Evolutionary conservation across 2,329 filamentous ascomycete species (phyloP), one percentile per base, ranked within the genome.

Genomic region (Harringtonia aguacate): DNA sequence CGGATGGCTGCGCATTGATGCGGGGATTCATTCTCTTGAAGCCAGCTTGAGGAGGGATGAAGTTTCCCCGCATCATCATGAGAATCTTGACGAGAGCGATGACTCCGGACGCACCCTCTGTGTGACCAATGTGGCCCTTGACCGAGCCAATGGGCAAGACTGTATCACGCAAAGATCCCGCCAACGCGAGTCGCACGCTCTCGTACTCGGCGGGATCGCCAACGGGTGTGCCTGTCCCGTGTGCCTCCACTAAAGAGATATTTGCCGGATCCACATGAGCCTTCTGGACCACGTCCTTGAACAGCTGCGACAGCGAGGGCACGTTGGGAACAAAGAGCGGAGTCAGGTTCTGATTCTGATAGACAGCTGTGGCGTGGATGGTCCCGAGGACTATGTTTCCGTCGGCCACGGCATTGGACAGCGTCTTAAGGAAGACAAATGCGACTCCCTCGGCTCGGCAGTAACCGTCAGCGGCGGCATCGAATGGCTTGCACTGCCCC

Each of bases 371-470:
- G 2, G 53, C 61, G 0, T 55, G 49, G 31, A 73, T 62, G 2
- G 66, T 55, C 13, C 61, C 67, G 1, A 63, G 51, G 8, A 70
- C 58, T 2, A 58, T 56, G 50, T 77, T 67, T 1, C 64, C 62
- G 28, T 73, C 70, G 9, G 52, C 51, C 0, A 74, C 33, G 0
- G 73, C 73, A 29, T 60, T 55, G 1, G 59, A 56, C 0, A 75
- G 55, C 14, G 52, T 60, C 57, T 77, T 77, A 0, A 77, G 49
- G 2, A 73, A 51, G 1, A 77, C 53, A 1, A 57, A 52, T 0
- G 52, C 67, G 7, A 64, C 53, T 0, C 66, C 72, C 38, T 78
- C 73, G 2, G 64, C 73, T 5, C 72, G 60, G 6, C 64, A 71
- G 48, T 75, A 77, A 0, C 73, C 74, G 46, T 72, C 63, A 9